Evolutionary conservation across 306 rosid species (phyloP).

Genomic region (Argentina anserina): DNA sequence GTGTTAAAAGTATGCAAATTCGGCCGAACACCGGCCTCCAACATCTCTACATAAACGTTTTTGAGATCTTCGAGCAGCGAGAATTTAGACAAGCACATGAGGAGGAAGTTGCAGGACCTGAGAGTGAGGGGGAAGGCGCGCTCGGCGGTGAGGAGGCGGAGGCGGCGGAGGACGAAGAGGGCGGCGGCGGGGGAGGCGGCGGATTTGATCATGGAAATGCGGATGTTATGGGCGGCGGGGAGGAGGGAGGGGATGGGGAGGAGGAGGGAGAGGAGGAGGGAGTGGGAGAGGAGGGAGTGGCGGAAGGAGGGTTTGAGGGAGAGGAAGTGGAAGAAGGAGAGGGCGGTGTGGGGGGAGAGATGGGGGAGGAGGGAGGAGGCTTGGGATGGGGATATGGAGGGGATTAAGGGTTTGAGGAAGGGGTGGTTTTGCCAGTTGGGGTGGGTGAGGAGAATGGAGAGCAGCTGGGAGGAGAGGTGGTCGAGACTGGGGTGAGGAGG

Average conservation of each 20-base stretch:
- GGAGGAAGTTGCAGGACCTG: constrained; percentile 58
- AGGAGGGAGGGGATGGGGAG: constrained; percentile 41
- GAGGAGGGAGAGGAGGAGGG: constrained; percentile 46
- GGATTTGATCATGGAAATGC: constrained; percentile 58
- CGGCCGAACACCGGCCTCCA: constrained; percentile 36
- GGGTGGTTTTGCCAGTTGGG: constrained; percentile 64
- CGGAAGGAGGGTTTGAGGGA: constrained; percentile 30
- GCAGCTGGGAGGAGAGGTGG: constrained; percentile 33
- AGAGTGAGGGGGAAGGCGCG: constrained; percentile 45
- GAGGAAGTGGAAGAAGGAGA: constrained; percentile 63
- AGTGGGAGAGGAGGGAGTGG: constrained; percentile 43
- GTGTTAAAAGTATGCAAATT: constrained; percentile 53
- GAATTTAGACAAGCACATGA: constrained; percentile 50
- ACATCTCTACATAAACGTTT: constrained; percentile 45
- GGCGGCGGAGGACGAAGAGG: constrained; percentile 34
- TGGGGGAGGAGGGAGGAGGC: constrained; percentile 46
- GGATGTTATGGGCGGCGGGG: constrained; percentile 48
- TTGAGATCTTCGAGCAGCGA: constrained; percentile 32
- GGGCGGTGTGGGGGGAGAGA: constrained; percentile 50
- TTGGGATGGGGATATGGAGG: constrained; percentile 46
- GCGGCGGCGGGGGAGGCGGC: constrained; percentile 34
- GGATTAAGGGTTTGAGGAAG: constrained; percentile 36
- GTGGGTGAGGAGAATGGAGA: constrained; percentile 44
- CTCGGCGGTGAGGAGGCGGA: constrained; percentile 11
- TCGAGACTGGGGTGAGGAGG: background rate